These are phyloP conservation scores for Ocimum tenuiflorum DNA, from an alignment of 257 asterid genomes.

Conservation along the genomic window DNA sequence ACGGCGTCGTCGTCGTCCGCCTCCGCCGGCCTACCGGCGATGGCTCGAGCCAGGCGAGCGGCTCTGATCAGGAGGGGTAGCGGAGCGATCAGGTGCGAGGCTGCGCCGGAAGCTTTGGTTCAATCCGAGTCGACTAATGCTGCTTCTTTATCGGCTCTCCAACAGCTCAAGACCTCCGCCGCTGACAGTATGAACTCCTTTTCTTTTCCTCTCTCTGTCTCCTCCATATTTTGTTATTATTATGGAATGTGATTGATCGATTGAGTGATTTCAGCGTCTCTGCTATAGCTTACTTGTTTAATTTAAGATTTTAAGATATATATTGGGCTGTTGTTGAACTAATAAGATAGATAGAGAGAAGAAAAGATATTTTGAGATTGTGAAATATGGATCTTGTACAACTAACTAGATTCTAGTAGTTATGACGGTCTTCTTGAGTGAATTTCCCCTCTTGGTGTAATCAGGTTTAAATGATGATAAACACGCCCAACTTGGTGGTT, in stretches of 20 bases:
- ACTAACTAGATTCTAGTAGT: too few relatives aligned
- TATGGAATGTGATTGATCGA: constrained; percentile 2
- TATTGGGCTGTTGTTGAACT: not conserved
- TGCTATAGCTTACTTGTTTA: not conserved
- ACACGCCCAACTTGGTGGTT: too few relatives aligned
- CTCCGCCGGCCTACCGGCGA: constrained; percentile 34
- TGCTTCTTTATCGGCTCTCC: constrained; percentile 26
- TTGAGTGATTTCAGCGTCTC: not conserved
- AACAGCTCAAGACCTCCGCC: constrained; percentile 17
- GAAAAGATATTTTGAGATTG: too few relatives aligned
- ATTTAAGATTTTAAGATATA: not conserved
- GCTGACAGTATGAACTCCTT: constrained; percentile 15
- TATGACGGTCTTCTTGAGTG: not conserved
- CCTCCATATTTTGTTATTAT: not conserved
- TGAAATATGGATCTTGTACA: too few relatives aligned
- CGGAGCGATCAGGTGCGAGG: constrained; percentile 47
- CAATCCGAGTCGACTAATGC: constrained; percentile 29
- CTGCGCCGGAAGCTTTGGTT: constrained; percentile 33
- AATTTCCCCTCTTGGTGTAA: not conserved
- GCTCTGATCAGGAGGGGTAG: constrained; percentile 29
- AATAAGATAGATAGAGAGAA: too few relatives aligned
- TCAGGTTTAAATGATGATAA: not conserved
- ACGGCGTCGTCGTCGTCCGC: too few relatives aligned
- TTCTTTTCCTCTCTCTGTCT: not conserved
- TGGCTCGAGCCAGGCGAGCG: constrained; percentile 33